A percentile compares a stretch with the other conserved stretches of the same genome.
Evolutionary conservation across 2,329 filamentous ascomycete genomes (phyloP).

Genomic region (Stemphylium lycopersici): DNA sequence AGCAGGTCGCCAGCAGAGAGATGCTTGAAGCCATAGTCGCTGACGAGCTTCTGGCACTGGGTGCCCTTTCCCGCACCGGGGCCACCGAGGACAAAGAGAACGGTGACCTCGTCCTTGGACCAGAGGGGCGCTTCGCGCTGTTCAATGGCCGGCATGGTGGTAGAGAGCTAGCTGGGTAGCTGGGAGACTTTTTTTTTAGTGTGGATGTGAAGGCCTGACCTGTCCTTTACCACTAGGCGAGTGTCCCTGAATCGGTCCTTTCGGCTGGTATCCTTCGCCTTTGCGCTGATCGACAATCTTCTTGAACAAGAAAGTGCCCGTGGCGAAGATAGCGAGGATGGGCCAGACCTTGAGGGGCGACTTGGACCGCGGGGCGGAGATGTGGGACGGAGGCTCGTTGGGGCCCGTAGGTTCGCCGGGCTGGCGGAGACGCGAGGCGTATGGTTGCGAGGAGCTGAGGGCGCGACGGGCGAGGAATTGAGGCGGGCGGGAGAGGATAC

Average conservation of each 20-base stretch:
- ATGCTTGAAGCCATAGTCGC: constrained; percentile 89
- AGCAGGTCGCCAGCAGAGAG: constrained; percentile 92
- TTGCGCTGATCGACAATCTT: constrained; percentile 54
- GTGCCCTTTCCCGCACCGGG: constrained; percentile 97
- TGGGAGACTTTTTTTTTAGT: constrained; percentile 13
- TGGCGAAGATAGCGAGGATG: constrained; percentile 55
- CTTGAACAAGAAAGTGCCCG: constrained; percentile 55
- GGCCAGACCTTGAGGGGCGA: constrained; percentile 52
- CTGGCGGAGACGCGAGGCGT: constrained; percentile 40
- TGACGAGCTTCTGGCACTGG: constrained; percentile 87
- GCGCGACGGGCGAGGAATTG: constrained; percentile 20
- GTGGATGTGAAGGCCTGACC: constrained; percentile 31
- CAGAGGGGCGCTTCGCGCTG: constrained; percentile 71
- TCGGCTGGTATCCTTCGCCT: constrained; percentile 41
- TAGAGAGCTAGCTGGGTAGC: constrained; percentile 12
- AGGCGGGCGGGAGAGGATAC: constrained; percentile 14
- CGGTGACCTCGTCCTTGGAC: constrained; percentile 77
- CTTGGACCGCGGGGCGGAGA: constrained; percentile 45
- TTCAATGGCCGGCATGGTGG: constrained; percentile 49
- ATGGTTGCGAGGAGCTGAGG: constrained; percentile 31
- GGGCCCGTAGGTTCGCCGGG: constrained; percentile 44
- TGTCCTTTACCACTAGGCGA: constrained; percentile 37
- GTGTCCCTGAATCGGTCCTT: constrained; percentile 40
- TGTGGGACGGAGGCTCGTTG: constrained; percentile 48
- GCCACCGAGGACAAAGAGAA: constrained; percentile 94